Evolutionary conservation across 2,329 filamentous ascomycete species (phyloP).

Genomic region (Fusarium secorum): DNA sequence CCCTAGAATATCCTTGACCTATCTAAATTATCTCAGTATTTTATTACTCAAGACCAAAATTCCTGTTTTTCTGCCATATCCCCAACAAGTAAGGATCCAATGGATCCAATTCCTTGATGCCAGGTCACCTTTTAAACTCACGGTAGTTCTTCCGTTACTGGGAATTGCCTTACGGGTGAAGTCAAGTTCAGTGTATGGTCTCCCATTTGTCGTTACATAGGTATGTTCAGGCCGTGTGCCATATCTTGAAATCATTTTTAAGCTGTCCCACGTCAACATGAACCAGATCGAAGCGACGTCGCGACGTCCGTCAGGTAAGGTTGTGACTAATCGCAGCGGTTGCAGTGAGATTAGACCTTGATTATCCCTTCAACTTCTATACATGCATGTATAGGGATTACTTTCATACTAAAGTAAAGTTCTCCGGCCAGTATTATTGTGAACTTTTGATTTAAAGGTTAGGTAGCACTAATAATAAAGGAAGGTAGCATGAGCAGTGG

Average conservation of each 20-base stretch:
- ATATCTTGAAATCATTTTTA: not conserved
- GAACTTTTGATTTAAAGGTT: not conserved
- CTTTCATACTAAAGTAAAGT: not conserved
- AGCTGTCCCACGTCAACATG: not conserved
- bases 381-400: not conserved
- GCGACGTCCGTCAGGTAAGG: not conserved
- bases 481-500: conserved; percentile 23
- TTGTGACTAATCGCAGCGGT: not conserved
- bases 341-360: not conserved
- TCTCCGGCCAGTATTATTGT: not conserved
- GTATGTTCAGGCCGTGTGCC: not conserved
- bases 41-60: not conserved
- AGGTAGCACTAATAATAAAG: not conserved
- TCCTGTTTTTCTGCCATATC: not conserved
- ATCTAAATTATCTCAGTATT: not conserved
- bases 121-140: not conserved
- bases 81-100: not conserved
- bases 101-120: not conserved
- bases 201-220: not conserved
- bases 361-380: not conserved
- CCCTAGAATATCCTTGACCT: not conserved
- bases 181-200: not conserved
- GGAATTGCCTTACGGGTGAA: not conserved
- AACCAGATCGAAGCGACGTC: not conserved
- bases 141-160: not conserved